Base-by-base conservation (phyloP, 2,329 filamentous ascomycete species). In the Orbilia brochopaga region DNA sequence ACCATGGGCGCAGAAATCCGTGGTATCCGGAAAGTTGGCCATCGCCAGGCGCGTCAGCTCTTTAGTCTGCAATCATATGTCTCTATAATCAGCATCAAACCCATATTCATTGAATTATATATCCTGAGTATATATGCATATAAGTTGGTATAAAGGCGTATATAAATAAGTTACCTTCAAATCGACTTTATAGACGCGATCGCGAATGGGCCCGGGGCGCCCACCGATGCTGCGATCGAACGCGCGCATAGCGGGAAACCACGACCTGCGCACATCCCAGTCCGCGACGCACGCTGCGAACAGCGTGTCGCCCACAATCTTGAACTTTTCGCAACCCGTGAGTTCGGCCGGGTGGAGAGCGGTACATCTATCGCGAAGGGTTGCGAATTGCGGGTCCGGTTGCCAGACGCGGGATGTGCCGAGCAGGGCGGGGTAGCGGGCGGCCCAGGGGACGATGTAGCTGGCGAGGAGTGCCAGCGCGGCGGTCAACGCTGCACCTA, bases 321-420 rank as follows among this genome's bases (percentile, higher is more conserved):
- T 69, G 40, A 69, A 69, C 51, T 69, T 69, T 35, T 69, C 65
- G 19, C 65, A 69, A 0, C 65, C 65, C 4, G 32, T 58, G 21
- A 69, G 44, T 24, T 58, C 51, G 4, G 13, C 24, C 0, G 65
- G 57, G 21, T 69, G 44, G 13, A 69, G 35, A 7, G 52, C 13
- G 7, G 17, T 21, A 27, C 65, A 69, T 8, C 51, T 62, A 8
- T 69, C 46, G 6, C 30, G 30, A 5, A 69, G 32, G 23, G 57
- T 23, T 13, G 42, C 32, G 46, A 57, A 69, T 10, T 69, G 57
- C 4, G 57, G 57, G 27, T 69, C 65, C 10, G 65, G 57, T 10
- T 54, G 52, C 65, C 65, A 69, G 40, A 58, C 27, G 35, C 65
- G 57, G 27, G 21, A 58, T 11, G 17, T 57, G 15, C 65, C 65